Base-by-base conservation (phyloP, 129 eudicot species). In the Gnaphalium uliginosum region DNA sequence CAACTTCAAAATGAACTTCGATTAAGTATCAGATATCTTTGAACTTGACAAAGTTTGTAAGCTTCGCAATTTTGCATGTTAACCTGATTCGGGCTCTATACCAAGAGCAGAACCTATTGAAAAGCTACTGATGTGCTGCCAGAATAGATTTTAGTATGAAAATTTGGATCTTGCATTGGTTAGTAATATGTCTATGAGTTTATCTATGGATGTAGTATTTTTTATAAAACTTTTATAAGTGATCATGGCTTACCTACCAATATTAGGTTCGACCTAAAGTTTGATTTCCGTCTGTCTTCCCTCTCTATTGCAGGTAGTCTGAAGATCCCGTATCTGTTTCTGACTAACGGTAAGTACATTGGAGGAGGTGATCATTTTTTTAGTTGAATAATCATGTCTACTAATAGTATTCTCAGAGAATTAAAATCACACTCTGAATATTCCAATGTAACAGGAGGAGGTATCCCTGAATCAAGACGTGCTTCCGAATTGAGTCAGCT, bases 401-500 rank as follows among this genome's bases (percentile, higher is more conserved):
- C 17, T 64, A 13, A 15, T 69, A 3, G 30, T 75, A 53, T 70
- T 81, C 46, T 39, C 58, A 39, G 14, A 65, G n/a, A 66, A 30
- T 39, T 35, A 24, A 43, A 18, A 39, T 30, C 66, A 41, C 48
- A 37, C 26, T 32, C 67, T 33, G 35, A 33, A 5, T 27, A 8
- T 74, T 72, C 30, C 72, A 17, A 51, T 53, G 72, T 39, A 39
- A 76, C 51, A 88, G 93, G 93, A 79, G 92, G 92, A 41, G 86
- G 93, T 69, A 81, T 88, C 43, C 93, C 93, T 64, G 90, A 88
- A 79, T 76, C 93, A 33, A 85, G 84, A 77, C 78, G 86, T 43
- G 93, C 93, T 46, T 69, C 60, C 15, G 90, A 83, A 78, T 81
- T 88, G 74, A 88, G 85, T 66, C 82, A 85, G 71, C 83, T 88